These are phyloP conservation scores for Globisporangium echinulatum DNA, from an alignment of 352 stramenopile genomes.

Conservation along the genomic window DNA sequence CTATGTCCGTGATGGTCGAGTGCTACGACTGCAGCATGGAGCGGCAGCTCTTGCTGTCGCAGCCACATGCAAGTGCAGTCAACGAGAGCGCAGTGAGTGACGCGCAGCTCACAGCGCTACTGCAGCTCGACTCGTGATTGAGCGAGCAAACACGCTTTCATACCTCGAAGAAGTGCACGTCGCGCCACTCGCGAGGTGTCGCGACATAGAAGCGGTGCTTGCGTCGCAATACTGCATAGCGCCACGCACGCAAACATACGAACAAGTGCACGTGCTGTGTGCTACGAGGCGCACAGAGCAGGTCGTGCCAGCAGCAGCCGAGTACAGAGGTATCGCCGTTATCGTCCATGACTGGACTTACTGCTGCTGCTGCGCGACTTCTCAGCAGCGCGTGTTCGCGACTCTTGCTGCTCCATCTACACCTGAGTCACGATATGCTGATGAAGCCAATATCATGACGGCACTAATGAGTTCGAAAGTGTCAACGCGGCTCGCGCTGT, in stretches of 20 bases:
- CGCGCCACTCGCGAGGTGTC: constrained; percentile 23
- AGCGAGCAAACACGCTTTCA: background rate
- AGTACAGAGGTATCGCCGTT: no score
- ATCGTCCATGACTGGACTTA: no score
- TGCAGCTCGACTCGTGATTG: no score
- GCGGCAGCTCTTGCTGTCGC: constrained; percentile 28
- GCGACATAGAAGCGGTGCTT: constrained; percentile 30
- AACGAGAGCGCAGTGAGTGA: background rate
- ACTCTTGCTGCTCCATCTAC: no score
- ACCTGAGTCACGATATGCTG: no score
- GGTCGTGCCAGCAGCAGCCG: constrained; percentile 25
- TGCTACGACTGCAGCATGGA: constrained; percentile 30
- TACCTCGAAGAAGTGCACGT: constrained; percentile 53
- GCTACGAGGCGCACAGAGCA: constrained; percentile 17
- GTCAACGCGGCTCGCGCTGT: no score
- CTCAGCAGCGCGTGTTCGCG: no score
- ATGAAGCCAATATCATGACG: no score
- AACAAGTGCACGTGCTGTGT: constrained; percentile 23
- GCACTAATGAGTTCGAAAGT: no score
- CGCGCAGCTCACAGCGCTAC: background rate
- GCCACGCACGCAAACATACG: constrained; percentile 38
- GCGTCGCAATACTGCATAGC: constrained; percentile 24
- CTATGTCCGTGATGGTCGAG: constrained; percentile 12
- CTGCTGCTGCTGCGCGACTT: no score
- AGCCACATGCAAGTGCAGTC: background rate